Conservation (phyloP, 108 stramenopile genomes). For the Cyclotella sp. region DNA sequence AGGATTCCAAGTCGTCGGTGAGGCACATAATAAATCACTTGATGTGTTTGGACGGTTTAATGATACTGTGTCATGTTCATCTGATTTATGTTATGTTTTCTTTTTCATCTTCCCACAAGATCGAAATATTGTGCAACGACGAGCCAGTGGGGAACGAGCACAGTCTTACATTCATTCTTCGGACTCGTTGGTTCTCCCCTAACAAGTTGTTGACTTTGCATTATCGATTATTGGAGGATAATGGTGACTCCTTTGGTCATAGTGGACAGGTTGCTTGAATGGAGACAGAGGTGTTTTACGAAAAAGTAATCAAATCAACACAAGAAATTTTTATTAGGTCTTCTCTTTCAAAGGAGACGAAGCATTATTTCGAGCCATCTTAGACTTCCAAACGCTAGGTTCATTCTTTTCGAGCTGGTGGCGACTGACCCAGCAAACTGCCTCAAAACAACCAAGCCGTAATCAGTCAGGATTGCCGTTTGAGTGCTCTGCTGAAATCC, state of each 20-base stretch:
- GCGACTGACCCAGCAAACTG: no score
- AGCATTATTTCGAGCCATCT: no score
- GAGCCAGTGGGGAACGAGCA: constrained; percentile 60
- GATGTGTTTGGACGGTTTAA: neutral
- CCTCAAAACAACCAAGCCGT: no score
- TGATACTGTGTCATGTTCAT: neutral
- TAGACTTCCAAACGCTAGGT: no score
- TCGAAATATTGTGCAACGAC: constrained; percentile 60
- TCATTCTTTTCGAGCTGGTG: no score
- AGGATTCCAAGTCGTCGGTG: constrained; percentile 19
- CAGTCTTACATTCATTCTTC: constrained; percentile 60
- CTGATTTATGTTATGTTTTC: neutral
- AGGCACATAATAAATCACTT: neutral
- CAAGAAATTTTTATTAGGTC: no score
- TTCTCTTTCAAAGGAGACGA: no score
- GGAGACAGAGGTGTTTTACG: no score
- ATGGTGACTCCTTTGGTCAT: neutral
- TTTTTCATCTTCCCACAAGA: neutral
- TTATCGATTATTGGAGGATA: constrained; percentile 33
- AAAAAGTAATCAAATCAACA: no score
- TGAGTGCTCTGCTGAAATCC: no score
- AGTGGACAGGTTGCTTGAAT: neutral
- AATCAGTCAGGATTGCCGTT: no score
- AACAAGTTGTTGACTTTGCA: constrained; percentile 44
- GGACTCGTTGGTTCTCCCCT: constrained; percentile 51